Evolutionary conservation across 805 yeast species (phyloP).

Genomic region (Starmera dryadoides): DNA sequence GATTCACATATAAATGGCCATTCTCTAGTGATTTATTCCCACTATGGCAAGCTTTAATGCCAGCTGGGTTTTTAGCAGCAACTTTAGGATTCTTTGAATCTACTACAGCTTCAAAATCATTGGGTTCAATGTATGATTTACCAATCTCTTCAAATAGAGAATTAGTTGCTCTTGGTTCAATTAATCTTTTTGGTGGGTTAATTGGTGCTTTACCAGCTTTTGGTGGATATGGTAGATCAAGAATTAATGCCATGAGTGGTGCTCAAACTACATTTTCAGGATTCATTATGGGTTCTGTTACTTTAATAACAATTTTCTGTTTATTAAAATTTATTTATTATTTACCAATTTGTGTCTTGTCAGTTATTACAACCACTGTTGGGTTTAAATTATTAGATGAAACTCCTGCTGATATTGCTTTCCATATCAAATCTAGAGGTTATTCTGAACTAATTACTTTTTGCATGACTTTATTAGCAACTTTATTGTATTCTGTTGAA

Average conservation of each 20-base stretch:
- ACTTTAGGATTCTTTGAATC: conserved; percentile 89
- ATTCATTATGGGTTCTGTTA: conserved; percentile 67
- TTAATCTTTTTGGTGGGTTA: conserved; percentile 52
- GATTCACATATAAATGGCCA: conserved; percentile 51
- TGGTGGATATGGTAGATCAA: conserved; percentile 95
- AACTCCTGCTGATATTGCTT: conserved; percentile 68
- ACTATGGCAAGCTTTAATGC: conserved; percentile 47
- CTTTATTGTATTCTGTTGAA: conserved; percentile 74
- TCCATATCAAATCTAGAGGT: conserved; percentile 69
- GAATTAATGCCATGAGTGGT: conserved; percentile 80
- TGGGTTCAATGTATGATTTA: conserved; percentile 65
- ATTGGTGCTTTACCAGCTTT: conserved; percentile 74
- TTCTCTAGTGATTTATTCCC: conserved; percentile 37
- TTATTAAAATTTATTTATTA: conserved; percentile 58
- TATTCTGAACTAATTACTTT: conserved; percentile 70
- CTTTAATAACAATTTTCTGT: conserved; percentile 56
- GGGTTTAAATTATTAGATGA: conserved; percentile 77
- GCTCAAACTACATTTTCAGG: conserved; percentile 86
- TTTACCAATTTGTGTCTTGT: conserved; percentile 72
- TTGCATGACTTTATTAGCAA: conserved; percentile 52
- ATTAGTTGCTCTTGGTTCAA: conserved; percentile 78
- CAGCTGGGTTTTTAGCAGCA: conserved; percentile 73
- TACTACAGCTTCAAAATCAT: conserved; percentile 83
- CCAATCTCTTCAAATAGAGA: conserved; percentile 85
- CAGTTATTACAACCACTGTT: conserved; percentile 73